Evolutionary conservation across 2,329 filamentous ascomycete species (phyloP).

Genomic region (Paecilomyces niveus): DNA sequence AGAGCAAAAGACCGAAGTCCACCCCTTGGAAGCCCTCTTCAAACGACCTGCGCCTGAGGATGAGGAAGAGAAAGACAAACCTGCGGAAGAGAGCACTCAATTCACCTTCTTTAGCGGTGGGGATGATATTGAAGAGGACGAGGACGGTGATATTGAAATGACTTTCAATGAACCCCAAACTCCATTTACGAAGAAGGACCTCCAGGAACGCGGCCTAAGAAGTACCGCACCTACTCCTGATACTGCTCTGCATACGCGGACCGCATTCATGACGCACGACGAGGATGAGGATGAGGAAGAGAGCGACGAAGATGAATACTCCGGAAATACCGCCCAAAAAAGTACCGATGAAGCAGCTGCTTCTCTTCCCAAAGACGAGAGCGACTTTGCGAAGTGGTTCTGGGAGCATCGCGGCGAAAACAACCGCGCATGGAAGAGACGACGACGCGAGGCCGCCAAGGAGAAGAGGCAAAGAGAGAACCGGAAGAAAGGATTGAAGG

Average conservation of each 20-base stretch:
- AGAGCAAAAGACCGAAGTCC: slow-evolving; percentile 54
- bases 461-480: slow-evolving; percentile 55
- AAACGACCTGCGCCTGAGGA: slow-evolving; percentile 56
- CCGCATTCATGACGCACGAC: slow-evolving; percentile 23
- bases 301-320: slow-evolving; percentile 16
- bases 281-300: slow-evolving; percentile 11
- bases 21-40: slow-evolving; percentile 88
- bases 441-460: slow-evolving; percentile 54
- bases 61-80: slow-evolving; percentile 30
- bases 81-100: slow-evolving; percentile 43
- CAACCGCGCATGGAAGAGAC: slow-evolving; percentile 47
- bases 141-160: slow-evolving; percentile 39
- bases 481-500: slow-evolving; percentile 41
- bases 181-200: slow-evolving; percentile 72
- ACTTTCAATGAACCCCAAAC: slow-evolving; percentile 57
- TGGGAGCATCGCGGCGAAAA: slow-evolving; percentile 47
- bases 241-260: slow-evolving; percentile 62
- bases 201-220: slow-evolving; percentile 59
- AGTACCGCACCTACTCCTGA: slow-evolving; percentile 94
- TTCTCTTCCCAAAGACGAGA: slow-evolving; percentile 33
- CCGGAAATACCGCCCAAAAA: slow-evolving; percentile 15
- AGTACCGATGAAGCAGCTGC: slow-evolving; percentile 12
- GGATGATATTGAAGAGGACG: slow-evolving; percentile 42
- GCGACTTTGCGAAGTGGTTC: slow-evolving; percentile 57
- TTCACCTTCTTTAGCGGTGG: slow-evolving; percentile 72